Conservation (phyloP, 2,329 filamentous ascomycete species). For the Cladophialophora yegresii region DNA sequence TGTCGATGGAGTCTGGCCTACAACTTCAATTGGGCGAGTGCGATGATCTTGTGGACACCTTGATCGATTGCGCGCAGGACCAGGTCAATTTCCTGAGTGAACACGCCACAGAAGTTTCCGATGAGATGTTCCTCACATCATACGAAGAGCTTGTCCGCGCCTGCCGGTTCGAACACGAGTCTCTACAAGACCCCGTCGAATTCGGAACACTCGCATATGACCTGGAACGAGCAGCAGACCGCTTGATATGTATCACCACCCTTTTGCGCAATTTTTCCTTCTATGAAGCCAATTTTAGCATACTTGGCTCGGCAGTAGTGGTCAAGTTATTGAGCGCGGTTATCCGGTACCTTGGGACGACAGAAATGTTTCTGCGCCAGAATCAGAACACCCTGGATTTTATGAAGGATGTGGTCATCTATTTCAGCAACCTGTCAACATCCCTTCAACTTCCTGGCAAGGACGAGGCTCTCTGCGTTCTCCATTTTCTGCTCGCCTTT, state of each 20-base stretch:
- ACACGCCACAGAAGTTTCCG: conserved; percentile 79
- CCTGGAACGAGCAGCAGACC: conserved; percentile 81
- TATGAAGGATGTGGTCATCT: conserved; percentile 90
- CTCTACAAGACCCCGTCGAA: conserved; percentile 69
- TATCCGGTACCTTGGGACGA: conserved; percentile 83
- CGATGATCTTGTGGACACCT: conserved; percentile 82
- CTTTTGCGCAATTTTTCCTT: conserved; percentile 93
- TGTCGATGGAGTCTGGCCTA: conserved; percentile 66
- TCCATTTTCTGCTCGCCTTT: conserved; percentile 89
- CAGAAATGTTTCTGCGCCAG: conserved; percentile 79
- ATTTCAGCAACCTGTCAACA: conserved; percentile 84
- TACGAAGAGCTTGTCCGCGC: conserved; percentile 86
- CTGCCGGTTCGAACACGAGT: conserved; percentile 72
- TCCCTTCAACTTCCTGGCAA: conserved; percentile 77
- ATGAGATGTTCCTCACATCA: conserved; percentile 76
- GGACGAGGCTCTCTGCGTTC: conserved; percentile 81
- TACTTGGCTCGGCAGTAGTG: conserved; percentile 74
- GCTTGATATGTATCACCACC: conserved; percentile 85
- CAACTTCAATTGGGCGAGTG: conserved; percentile 71
- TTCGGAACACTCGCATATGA: conserved; percentile 79
- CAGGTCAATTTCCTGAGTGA: conserved; percentile 83
- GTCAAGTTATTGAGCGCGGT: conserved; percentile 81
- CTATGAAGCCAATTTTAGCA: conserved; percentile 70
- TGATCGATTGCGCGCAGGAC: conserved; percentile 88
- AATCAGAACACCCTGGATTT: conserved; percentile 88